phyloP scores from a whole-genome alignment of 139 green algal genomes.

The Nannochloris sp. region DNA sequence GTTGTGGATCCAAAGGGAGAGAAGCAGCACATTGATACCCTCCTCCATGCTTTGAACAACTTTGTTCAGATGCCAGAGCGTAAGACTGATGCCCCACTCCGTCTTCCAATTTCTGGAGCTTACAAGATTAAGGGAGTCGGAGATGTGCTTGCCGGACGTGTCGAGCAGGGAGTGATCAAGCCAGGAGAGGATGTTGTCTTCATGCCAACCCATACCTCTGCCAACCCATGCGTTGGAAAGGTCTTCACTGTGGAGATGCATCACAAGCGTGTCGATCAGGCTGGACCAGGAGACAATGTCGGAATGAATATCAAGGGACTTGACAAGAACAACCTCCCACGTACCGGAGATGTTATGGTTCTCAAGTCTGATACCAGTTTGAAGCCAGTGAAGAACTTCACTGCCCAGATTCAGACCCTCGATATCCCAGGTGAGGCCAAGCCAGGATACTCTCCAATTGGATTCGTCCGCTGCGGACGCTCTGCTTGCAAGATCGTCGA shows the following conservation, averaged over 20 bases:
- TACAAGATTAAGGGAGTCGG: slow-evolving; percentile 99
- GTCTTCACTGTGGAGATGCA: slow-evolving; percentile 99
- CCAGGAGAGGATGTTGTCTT: slow-evolving; percentile 82
- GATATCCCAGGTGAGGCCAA: slow-evolving; percentile 89
- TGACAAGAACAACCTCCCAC: slow-evolving; percentile 88
- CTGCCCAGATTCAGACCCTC: slow-evolving; percentile 84
- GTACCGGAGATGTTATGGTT: slow-evolving; percentile 86
- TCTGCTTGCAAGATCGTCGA: slow-evolving; percentile 70
- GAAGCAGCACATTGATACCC: slow-evolving; percentile 55
- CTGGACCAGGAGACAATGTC: slow-evolving; percentile 95
- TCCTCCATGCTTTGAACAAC: slow-evolving; percentile 85
- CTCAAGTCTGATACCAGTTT: slow-evolving; percentile 79
- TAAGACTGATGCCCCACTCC: slow-evolving; percentile 72
- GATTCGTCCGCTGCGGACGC: slow-evolving; percentile 83
- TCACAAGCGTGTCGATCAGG: slow-evolving; percentile 92
- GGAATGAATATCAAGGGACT: slow-evolving; percentile 98
- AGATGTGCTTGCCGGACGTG: slow-evolving; percentile 93
- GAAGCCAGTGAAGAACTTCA: slow-evolving; percentile 73
- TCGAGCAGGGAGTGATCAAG: slow-evolving; percentile 96
- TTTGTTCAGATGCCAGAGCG: slow-evolving; percentile 72
- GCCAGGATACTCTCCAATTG: slow-evolving; percentile 82
- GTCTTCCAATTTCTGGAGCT: slow-evolving; percentile 83
- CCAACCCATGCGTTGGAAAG: slow-evolving; percentile 85
- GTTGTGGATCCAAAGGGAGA: slow-evolving; percentile 39
- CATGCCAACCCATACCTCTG: slow-evolving; percentile 76